Base-by-base conservation (phyloP, 2,329 filamentous ascomycete genomes). In the Beauveria scarabaeidicola region DNA sequence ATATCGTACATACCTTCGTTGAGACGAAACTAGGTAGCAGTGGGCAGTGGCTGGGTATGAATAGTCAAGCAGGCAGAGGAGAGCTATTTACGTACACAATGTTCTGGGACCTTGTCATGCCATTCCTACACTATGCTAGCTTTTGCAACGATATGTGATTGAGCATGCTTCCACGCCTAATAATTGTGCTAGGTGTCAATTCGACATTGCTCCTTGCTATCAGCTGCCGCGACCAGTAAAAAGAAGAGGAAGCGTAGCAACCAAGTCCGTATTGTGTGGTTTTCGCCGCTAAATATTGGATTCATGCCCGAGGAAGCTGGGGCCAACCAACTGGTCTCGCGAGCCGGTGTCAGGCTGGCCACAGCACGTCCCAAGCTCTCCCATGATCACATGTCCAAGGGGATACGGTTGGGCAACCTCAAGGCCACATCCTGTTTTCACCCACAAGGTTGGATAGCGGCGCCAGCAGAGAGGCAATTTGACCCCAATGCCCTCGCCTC, bases 121-220 rank as follows among this genome's bases (percentile, higher is more conserved):
- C 44, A 48, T 56, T 48, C 21, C 29, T 48, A 40, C 43, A 56
- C 43, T 56, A 48, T 56, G 17, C 29, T 40, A 56, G 44, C 53
- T 56, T 48, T 21, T 47, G 27, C 17, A 56, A 56, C 32, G 32
- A 15, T 17, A 40, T 40, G 15, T 25, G 53, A 48, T 19, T 21
- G 27, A 29, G 32, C n/a, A 19, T 21, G 38, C 38, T 41, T 32
- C 9, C 21, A 43, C 21, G 38, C 38, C 25, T 29, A 29, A 29
- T 2, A 21, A n/a, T 27, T 8, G 52, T 25, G 29, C 43, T 15
- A 7, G 11, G 10, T 25, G 17, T 25, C 36, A 29, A 40, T 8
- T 19, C 9, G n/a, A 19, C 38, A 27, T 27, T 48, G 32, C 32
- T 13, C 10, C 32, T 23, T 15, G 27, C 13, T 21, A 36, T 25